These are phyloP conservation scores for Heliamphora pulchella DNA, from an alignment of 179 eudicot species.

Conservation along the genomic window DNA sequence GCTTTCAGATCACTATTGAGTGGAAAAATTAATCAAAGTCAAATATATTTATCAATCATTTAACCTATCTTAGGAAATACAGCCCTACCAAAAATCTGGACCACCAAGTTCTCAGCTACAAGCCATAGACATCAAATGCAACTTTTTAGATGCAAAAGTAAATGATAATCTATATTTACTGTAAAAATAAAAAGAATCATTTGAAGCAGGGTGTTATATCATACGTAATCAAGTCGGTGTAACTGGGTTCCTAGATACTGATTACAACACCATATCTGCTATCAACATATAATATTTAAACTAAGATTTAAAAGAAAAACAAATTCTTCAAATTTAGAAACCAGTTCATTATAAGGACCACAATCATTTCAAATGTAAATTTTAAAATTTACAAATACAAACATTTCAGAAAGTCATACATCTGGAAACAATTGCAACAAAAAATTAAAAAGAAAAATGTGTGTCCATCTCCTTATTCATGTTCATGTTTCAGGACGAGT, in stretches of 20 bases:
- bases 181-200: background rate
- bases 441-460: too few relatives aligned
- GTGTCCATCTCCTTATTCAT: background rate
- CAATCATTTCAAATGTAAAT: background rate
- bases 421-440: too few relatives aligned
- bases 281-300: too few relatives aligned
- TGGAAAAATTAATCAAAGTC: background rate
- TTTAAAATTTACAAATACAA: too few relatives aligned
- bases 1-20: background rate
- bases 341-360: too few relatives aligned
- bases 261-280: too few relatives aligned
- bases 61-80: background rate
- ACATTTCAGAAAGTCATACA: too few relatives aligned
- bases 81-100: background rate
- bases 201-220: background rate
- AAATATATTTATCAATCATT: too few relatives aligned
- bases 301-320: too few relatives aligned
- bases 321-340: background rate
- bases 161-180: background rate
- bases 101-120: background rate
- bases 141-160: background rate
- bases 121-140: background rate
- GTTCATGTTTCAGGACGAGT: background rate
- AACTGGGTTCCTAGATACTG: background rate
- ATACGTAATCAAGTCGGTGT: background rate